Evolutionary conservation across 768 basidiomycete species (phyloP), one percentile per base, ranked within the genome.

Genomic region (Candolleomyces eurysporus): DNA sequence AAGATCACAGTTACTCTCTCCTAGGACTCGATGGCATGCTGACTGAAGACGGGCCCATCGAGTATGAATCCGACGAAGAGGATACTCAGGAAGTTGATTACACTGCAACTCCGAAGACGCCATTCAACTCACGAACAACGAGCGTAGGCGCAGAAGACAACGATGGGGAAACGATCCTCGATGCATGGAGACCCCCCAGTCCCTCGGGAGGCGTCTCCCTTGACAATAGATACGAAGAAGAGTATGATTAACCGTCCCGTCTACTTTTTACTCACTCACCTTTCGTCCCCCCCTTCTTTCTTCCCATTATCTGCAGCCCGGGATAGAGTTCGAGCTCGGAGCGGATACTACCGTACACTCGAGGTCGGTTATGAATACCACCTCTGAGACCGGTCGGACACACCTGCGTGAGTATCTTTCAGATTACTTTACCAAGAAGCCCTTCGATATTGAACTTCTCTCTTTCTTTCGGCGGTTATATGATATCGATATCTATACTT

Each of bases 111-210:
- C 39, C 55, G 8, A 42, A n/a, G n/a, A 14, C 53, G 40, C 57
- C 60, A 43, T 48, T 32, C 26, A 49, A 64, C 21, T 61, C 51
- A 1, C 14, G 48, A 17, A 53, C 43, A 46, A 48, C 46, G 43
- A 57, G 32, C 36, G n/a, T 48, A n/a, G 17, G n/a, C 19, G n/a
- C 36, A 21, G 31, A 36, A 21, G 31, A 36, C 17, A 57, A 63
- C 9, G 72, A 69, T 19, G 72, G 55, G 32, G 73, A 73, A 60
- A 76, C 79, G 48, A 63, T 79, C 40, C 66, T 83, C 40, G 77
- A 79, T 57, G 77, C 78, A 62, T 84, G 84, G 84, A 71, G 82
- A 26, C 72, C 75, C 8, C 65, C 67, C 10, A 61, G 61, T 39
- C 70, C 77, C 14, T 73, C 75, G 26, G 66, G 64, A 17, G 63